Evolutionary conservation across 352 stramenopile species (phyloP), one percentile per base, ranked within the genome.

Genomic region (Phytopythium mirpurense): DNA sequence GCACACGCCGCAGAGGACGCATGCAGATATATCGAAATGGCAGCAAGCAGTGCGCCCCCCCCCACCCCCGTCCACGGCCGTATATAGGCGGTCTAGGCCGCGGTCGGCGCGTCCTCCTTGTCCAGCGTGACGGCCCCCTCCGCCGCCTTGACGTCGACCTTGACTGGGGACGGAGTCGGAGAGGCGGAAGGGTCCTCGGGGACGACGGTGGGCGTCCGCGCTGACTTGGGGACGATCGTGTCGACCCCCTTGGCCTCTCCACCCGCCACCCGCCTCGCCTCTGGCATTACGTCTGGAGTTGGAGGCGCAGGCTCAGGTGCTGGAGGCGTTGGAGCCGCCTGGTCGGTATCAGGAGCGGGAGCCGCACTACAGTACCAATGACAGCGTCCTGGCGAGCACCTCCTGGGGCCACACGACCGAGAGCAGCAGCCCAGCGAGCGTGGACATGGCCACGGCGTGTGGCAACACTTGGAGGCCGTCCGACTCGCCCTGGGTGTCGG

Each of bases 391-490:
- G 4, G 59, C 63, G 2, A 88, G 46, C 16, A 90, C 47, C n/a
- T 90, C 53, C 2, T 67, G 66, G 0, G 59, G 44, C 61, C 72
- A 79, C 1, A 93, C 59, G 0, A 70, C 69, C 45, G 81, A 87
- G 5, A 93, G 43, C 6, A 92, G 51, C 19, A 92, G 70, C 3
- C 62, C 68, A 0, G 76, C 43, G 5, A 90, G 35, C 10, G 81
- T 51, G 21, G 88, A 86, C 46, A 90, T 72, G 23, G 84, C 56
- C 76, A 90, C 83, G 16, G 77, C 74, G 63, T 91, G n/a, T n/a
- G n/a, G n/a, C n/a, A n/a, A n/a, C n/a, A n/a, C n/a, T n/a, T n/a
- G n/a, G n/a, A n/a, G n/a, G n/a, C n/a, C n/a, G n/a, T n/a, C n/a
- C n/a, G n/a, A n/a, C n/a, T n/a, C n/a, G n/a, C n/a, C n/a, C n/a